Base-by-base conservation (phyloP, 2,329 filamentous ascomycete genomes). In the Fusarium compactum region DNA sequence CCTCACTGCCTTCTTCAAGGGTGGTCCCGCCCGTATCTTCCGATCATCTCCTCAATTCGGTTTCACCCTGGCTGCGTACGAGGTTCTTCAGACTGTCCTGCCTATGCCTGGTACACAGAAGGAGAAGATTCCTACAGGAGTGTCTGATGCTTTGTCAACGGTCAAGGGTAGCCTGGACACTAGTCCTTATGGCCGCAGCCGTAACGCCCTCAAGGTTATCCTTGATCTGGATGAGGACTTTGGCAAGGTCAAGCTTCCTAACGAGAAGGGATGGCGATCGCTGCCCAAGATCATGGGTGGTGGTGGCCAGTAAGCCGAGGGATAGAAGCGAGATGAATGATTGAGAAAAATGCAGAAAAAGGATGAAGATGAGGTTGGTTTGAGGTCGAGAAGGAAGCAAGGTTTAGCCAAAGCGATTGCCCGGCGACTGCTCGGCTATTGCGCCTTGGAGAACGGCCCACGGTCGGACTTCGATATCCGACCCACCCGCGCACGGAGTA, bases 1-100 rank as follows among this genome's bases (percentile, higher is more conserved):
- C 14, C 95, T 98, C 87, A 89, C 87, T 69, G 96, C 96, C 27
- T 99, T 99, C 86, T 99, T 98, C 90, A 98, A 98, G 86, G 96
- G 96, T 73, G 96, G 96, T 2, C 95, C 95, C 2, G 96, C 96
- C 11, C 93, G 96, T 85, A 97, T 99, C 77, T 82, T 98, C 79
- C 92, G 96, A 77, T 98, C 94, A 1, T 98, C 94, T 15, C 96
- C 96, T 18, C 96, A 99, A 79, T 99, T 99, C 80, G 96, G 96
- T 71, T 98, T 98, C 85, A 99, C 96, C 0, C 89, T 99, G 25
- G 96, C 96, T 6, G 92, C 93, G 45, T 99, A 98, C 81, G 96
- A 99, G 82, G 87, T 99, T 40, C 85, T 99, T 53, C 94, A 98
- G 83, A 92, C 85, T 66, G 57, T 90, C 45, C 82, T 98, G 46